Conservation (phyloP, 305 asterid genomes). For the Solanum hybrid region DNA sequence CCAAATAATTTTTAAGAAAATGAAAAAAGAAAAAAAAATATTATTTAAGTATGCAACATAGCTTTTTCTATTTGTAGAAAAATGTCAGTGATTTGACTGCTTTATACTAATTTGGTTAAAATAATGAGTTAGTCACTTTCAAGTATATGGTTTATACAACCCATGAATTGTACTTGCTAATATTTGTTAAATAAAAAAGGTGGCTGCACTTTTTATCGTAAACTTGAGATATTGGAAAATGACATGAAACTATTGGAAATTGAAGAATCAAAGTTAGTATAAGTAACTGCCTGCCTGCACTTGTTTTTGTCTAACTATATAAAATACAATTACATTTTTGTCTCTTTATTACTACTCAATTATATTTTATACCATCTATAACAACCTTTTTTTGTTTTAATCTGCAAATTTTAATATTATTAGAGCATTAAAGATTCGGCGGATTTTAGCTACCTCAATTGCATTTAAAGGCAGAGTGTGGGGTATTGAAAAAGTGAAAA, state of each 20-base stretch:
- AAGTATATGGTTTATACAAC: not conserved
- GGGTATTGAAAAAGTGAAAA: not conserved
- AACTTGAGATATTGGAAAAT: not conserved
- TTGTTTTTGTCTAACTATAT: not conserved
- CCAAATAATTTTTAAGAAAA: not conserved
- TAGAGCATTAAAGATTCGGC: not conserved
- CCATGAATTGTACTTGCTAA: slow-evolving; percentile 11
- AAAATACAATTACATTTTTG: not conserved
- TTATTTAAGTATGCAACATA: not conserved
- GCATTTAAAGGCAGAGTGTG: not conserved
- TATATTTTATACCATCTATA: not conserved
- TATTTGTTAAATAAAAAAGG: slow-evolving; percentile 5
- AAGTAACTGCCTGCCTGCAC: slow-evolving; percentile 11
- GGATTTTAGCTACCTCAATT: not conserved
- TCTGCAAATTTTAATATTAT: not conserved
- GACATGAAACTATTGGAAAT: not conserved
- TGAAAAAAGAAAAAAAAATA: not conserved
- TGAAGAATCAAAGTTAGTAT: not conserved
- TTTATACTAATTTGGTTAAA: not conserved
- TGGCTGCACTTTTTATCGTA: not conserved
- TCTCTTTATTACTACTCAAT: not conserved
- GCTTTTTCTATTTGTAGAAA: slow-evolving; percentile 3
- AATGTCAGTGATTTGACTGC: not conserved
- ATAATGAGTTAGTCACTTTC: slow-evolving; percentile 4
- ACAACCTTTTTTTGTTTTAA: not conserved